A percentile compares a stretch with the other conserved stretches of the same genome.
Conservation (phyloP, 2,329 filamentous ascomycete genomes). For the Knoxdaviesia capensis region DNA sequence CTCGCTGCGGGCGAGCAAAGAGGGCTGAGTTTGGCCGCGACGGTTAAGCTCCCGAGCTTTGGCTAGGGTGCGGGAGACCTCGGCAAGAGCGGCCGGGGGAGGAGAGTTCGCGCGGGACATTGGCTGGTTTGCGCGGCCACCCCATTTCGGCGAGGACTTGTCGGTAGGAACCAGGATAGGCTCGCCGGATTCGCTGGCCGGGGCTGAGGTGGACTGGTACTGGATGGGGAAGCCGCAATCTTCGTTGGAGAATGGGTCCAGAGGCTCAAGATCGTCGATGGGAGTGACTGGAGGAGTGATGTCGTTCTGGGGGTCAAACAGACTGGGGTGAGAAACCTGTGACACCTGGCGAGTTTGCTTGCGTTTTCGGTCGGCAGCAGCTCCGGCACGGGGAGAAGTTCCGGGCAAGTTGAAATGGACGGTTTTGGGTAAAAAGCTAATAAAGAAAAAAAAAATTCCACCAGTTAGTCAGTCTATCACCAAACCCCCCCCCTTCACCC, state of each 20-base stretch:
- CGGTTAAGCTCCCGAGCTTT: slow-evolving; percentile 38
- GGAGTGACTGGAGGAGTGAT: slow-evolving; percentile 37
- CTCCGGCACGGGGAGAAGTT: slow-evolving; percentile 20
- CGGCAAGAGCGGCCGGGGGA: slow-evolving; percentile 56
- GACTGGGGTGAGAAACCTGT: slow-evolving; percentile 24
- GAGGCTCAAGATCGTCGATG: slow-evolving; percentile 20
- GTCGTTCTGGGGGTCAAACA: slow-evolving; percentile 26
- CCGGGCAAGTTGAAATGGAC: slow-evolving; percentile 62
- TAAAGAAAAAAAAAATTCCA: neutral
- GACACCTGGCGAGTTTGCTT: slow-evolving; percentile 9
- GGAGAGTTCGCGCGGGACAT: slow-evolving; percentile 53
- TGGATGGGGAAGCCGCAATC: slow-evolving; percentile 32
- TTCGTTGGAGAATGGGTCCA: slow-evolving; percentile 35
- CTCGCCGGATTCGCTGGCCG: slow-evolving; percentile 15
- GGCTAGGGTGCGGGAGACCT: slow-evolving; percentile 36
- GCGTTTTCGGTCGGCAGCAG: slow-evolving; percentile 10
- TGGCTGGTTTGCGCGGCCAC: slow-evolving; percentile 55
- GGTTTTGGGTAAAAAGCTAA: slow-evolving; percentile 79
- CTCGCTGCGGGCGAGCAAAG: slow-evolving; percentile 29
- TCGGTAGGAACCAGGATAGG: slow-evolving; percentile 41
- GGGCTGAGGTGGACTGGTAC: slow-evolving; percentile 16
- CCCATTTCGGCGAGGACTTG: slow-evolving; percentile 60
- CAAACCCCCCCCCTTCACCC: too few relatives aligned
- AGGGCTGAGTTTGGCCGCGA: slow-evolving; percentile 36
- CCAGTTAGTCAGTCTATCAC: neutral